A percentile compares a stretch with the other conserved stretches of the same genome.
Evolutionary conservation across 2,329 filamentous ascomycete species (phyloP).

Genomic region (Aspergillus uvarum): DNA sequence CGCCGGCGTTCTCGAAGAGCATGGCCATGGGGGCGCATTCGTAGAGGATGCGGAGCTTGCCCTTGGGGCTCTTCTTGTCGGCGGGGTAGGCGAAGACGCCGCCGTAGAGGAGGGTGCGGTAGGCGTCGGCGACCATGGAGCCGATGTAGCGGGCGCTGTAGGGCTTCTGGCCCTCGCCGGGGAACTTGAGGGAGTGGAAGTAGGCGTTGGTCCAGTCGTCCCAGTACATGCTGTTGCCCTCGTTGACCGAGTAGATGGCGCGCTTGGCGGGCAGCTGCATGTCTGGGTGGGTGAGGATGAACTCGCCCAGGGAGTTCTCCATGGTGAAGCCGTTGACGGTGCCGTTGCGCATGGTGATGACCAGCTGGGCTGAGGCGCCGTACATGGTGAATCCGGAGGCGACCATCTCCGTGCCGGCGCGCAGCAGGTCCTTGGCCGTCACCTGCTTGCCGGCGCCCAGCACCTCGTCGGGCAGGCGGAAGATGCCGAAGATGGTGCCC

Average conservation of each 20-base stretch:
- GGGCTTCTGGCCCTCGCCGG: conserved; percentile 70
- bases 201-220: conserved; percentile 82
- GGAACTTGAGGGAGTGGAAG: conserved; percentile 84
- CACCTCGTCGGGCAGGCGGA: conserved; percentile 74
- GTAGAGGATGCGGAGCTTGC: conserved; percentile 94
- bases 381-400: conserved; percentile 99
- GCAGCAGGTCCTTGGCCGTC: conserved; percentile 70
- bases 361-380: conserved; percentile 90
- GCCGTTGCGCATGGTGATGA: conserved; percentile 93
- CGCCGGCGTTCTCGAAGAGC: conserved; percentile 97
- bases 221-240: conserved; percentile 98
- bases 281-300: conserved; percentile 94
- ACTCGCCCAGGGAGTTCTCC: conserved; percentile 94
- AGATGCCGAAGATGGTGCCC: conserved; percentile 94
- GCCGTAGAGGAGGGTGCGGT: conserved; percentile 90
- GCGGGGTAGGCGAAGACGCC: conserved; percentile 97
- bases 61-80: conserved; percentile 97
- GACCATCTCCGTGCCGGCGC: conserved; percentile 85
- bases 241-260: conserved; percentile 95
- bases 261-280: conserved; percentile 82
- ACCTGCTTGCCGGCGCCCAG: conserved; percentile 57
- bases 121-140: conserved; percentile 97
- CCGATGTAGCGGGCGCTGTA: conserved; percentile 96
- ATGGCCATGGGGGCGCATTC: conserved; percentile 99
- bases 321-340: conserved; percentile 96